phyloP scores from a whole-genome alignment of 2,329 filamentous ascomycete genomes.

The Exophiala aquamarina region DNA sequence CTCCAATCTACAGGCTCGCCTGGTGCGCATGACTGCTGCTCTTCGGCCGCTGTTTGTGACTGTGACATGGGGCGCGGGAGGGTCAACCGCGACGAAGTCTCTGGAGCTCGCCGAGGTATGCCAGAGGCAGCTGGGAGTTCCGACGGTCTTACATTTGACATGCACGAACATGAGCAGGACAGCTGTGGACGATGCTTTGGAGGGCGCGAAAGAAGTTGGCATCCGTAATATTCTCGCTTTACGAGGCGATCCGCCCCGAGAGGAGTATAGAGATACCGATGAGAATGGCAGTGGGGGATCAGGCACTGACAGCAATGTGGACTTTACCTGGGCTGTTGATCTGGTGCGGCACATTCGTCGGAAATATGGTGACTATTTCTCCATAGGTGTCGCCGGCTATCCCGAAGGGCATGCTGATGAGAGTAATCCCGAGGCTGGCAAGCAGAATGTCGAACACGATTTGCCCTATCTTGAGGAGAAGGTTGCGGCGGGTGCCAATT shows the following conservation, averaged over 20 bases:
- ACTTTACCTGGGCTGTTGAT: constrained; percentile 87
- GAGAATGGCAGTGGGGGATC: constrained; percentile 35
- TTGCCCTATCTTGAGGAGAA: constrained; percentile 89
- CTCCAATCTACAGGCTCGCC: constrained; percentile 85
- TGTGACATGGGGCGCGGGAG: constrained; percentile 96
- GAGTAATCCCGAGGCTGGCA: constrained; percentile 73
- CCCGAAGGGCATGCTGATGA: constrained; percentile 94
- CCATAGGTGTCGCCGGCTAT: constrained; percentile 90
- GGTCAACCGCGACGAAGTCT: constrained; percentile 85
- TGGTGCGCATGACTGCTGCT: constrained; percentile 91
- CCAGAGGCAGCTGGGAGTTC: constrained; percentile 86
- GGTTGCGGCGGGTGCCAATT: constrained; percentile 86
- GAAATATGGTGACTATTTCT: constrained; percentile 91
- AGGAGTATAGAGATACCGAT: constrained; percentile 75
- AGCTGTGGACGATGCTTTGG: constrained; percentile 82
- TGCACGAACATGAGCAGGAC: constrained; percentile 95
- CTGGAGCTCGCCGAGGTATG: constrained; percentile 94
- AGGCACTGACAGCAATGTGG: constrained; percentile 55
- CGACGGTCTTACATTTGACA: constrained; percentile 92
- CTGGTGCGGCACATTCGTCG: constrained; percentile 85
- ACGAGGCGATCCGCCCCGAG: constrained; percentile 84
- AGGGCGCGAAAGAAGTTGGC: constrained; percentile 85
- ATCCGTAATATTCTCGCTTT: constrained; percentile 93
- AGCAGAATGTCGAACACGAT: constrained; percentile 63
- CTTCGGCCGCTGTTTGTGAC: constrained; percentile 92